Percentiles rank a stretch among this genome's conserved stretches.
These are phyloP conservation scores for Hyaloscypha variabilis DNA, from an alignment of 495 filamentous ascomycete species.

Conservation along the genomic window DNA sequence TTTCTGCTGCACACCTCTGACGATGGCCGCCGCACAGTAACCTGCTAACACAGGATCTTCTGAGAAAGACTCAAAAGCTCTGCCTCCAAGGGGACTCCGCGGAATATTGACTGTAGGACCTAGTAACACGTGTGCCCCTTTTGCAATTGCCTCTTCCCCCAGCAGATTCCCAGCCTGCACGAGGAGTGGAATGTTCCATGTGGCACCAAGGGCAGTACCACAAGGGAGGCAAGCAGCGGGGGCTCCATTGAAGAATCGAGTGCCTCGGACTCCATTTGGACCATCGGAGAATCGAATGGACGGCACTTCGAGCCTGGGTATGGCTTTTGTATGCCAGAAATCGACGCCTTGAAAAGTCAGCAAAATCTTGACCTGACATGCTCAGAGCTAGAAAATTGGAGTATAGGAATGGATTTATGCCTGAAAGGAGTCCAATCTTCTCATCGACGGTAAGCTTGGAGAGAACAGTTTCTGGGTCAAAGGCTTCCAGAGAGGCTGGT, in stretches of 20 bases:
- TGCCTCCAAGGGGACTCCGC: conserved; percentile 70
- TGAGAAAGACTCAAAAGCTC: conserved; percentile 73
- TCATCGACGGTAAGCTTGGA: conserved; percentile 4
- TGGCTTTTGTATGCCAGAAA: conserved; percentile 64
- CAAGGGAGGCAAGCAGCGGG: conserved; percentile 68
- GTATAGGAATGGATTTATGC: not conserved
- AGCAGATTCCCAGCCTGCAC: conserved; percentile 60
- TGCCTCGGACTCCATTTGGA: conserved; percentile 73
- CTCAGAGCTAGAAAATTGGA: too few relatives aligned
- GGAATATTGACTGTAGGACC: conserved; percentile 79
- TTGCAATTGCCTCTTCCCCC: conserved; percentile 68
- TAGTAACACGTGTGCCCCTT: conserved; percentile 68
- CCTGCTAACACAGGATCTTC: conserved; percentile 77
- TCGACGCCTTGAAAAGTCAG: conserved; percentile 41
- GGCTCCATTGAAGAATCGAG: conserved; percentile 68
- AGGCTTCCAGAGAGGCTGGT: not conserved
- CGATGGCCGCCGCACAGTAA: conserved; percentile 61
- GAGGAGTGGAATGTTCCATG: conserved; percentile 70
- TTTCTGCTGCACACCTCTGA: conserved; percentile 67
- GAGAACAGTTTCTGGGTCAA: not conserved
- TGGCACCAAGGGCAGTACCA: conserved; percentile 67
- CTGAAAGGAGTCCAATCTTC: conserved; percentile 5
- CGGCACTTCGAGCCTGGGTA: conserved; percentile 59
- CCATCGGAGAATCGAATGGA: conserved; percentile 69
- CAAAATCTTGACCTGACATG: too few relatives aligned